Evolutionary conservation across 2,329 filamentous ascomycete genomes (phyloP), one percentile per base, ranked within the genome.

Genomic region (Beauveria scarabaeidicola): DNA sequence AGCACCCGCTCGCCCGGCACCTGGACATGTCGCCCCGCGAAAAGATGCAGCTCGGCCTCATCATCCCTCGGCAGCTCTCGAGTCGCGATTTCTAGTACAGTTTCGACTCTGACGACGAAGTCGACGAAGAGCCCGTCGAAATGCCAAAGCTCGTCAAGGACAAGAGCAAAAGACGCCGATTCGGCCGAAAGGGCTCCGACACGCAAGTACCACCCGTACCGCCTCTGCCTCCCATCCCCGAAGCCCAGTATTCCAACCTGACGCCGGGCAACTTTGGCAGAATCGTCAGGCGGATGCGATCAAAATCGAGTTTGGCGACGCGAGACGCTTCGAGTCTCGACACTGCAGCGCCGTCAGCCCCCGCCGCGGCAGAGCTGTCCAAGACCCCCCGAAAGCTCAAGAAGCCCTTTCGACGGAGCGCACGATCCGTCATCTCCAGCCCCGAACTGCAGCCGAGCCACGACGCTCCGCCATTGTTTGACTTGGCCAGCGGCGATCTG

Each of bases 31-130:
- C 62, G 1, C 62, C 65, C 1, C 52, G 63, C 5, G 67, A 72
- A 58, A 69, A 69, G 61, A 69, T 68, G 5, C 61, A 65, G 44
- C 64, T 74, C 0, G 72, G 72, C 6, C 70, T 74, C 44, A 62
- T 74, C 25, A 59, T 74, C 25, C 72, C 72, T 3, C 69, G 68
- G 58, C 70, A 71, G 62, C 61, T 69, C 47, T 61, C 67, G 43
- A 67, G 65, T 64, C 72, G 72, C 65, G 63, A 70, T 25, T 70
- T 70, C 55, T 75, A 74, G 72, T 74, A 74, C 60, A 64, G 69
- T 64, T 65, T 72, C 63, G 71, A 74, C 65, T 73, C 69, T 46
- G 72, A 72, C 13, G 66, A 69, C 47, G 69, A 71, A 13, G 44
- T 40, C 4, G 66, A 66, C 21, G 63, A 65, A 21, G 65, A 67